A percentile compares a stretch with the other conserved stretches of the same genome.
Evolutionary conservation across 139 green algal species (phyloP).

Genomic region (Coccomyxa sp.): DNA sequence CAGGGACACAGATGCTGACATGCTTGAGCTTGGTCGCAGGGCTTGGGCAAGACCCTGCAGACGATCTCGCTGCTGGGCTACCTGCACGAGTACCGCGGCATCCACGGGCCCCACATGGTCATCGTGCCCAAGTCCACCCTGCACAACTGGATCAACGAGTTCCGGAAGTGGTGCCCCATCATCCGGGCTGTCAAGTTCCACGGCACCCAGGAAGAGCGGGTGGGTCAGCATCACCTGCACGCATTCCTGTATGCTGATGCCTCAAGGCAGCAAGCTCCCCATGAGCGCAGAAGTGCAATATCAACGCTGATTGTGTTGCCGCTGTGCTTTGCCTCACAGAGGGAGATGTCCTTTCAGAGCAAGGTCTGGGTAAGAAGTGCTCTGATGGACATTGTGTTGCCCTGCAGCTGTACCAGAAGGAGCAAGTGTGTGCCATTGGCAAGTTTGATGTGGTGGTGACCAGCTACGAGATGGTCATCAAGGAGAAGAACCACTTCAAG

Average conservation of each 20-base stretch:
- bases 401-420: constrained; percentile 57
- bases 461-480: constrained; percentile 99
- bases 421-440: constrained; percentile 53
- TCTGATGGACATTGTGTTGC: background rate
- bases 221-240: constrained; percentile 18
- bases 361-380: background rate
- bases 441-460: constrained; percentile 96
- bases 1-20: background rate
- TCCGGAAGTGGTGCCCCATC: constrained; percentile 89
- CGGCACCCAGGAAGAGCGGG: constrained; percentile 87
- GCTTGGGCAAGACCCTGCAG: constrained; percentile 98
- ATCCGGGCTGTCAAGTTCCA: constrained; percentile 93
- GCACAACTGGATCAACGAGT: constrained; percentile 99
- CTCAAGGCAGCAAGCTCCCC: background rate
- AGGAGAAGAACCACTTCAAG: constrained; percentile 95
- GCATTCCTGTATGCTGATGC: background rate
- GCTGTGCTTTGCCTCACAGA: too few species aligned
- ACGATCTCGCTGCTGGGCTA: constrained; percentile 97
- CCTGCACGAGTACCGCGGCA: constrained; percentile 93
- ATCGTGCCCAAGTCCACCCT: constrained; percentile 98
- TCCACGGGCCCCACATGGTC: constrained; percentile 95
- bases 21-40: too few species aligned
- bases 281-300: too few species aligned
- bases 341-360: too few species aligned
- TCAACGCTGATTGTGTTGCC: too few species aligned